Base-by-base conservation (phyloP, 148 eudicot species). In the Silene latifolia region DNA sequence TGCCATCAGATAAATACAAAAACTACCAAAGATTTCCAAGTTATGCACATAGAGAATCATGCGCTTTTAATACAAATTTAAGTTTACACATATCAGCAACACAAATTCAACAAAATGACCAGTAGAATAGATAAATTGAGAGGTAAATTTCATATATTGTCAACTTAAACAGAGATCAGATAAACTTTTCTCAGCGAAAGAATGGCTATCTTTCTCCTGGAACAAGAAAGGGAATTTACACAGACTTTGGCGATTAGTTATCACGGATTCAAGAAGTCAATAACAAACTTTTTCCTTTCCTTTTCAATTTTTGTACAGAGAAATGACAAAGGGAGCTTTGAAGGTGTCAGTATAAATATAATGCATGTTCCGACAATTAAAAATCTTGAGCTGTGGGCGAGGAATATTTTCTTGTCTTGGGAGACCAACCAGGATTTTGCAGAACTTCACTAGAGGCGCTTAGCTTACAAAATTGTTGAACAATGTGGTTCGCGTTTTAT, bases 331-430 rank as follows among this genome's bases (percentile, higher is more conserved):
- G 44, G 67, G 19, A 18, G 21, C 18, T 18, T 56, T 18, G n/a
- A n/a, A 63, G 46, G 44, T 10, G 64, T 29, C 67, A 29, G 67
- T 5, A 32, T 32, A 32, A 29, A 46, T 5, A 32, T 32, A 32
- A 32, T 32, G 35, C 35, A 32, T 32, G 35, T 32, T 32, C 35
- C 5, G 8, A 19, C 21, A 13, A 25, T 17, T 7, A 65, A 35
- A 65, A 32, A 29, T 14, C 67, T 66, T 67, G 24, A 19, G 23
- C 23, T 67, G 71, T 18, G 71, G 23, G 27, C 71, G 27, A 67
- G 53, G 20, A 44, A 44, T 11, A 32, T 32, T 19, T 44, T 21
- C 17, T 19, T 21, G 17, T 54, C 72, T 65, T 32, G 1, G 46
- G 69, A 65, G 19, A 29, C 54, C 53, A 67, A 66, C 48, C 24